Evolutionary conservation across 78 protist species (phyloP).

Genomic region (Pigoraptor vietnamica): DNA sequence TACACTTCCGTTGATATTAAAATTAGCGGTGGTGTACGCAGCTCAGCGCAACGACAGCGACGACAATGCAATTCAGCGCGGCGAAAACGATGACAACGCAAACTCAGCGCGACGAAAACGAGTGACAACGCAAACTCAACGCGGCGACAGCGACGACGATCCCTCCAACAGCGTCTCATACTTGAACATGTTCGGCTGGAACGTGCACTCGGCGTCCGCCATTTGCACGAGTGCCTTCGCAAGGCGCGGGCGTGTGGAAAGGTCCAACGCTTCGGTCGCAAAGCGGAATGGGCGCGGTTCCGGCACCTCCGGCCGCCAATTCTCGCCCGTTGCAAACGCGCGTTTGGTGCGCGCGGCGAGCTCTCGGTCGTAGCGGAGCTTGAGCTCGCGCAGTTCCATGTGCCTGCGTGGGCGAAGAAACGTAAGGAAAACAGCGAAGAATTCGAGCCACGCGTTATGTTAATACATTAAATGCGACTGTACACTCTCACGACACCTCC

Average conservation of each 20-base stretch:
- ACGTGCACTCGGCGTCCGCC: not conserved
- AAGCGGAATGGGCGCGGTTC: not conserved
- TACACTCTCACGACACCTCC: no score
- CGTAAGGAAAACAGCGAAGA: not conserved
- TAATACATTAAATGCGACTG: no score
- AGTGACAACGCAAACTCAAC: no score
- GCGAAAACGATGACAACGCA: no score
- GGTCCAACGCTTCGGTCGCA: not conserved
- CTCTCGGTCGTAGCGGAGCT: not conserved
- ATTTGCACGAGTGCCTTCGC: not conserved
- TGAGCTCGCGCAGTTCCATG: not conserved
- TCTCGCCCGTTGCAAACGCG: not conserved
- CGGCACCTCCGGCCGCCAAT: not conserved
- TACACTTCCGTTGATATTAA: no score
- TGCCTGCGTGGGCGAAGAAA: not conserved
- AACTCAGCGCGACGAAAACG: no score
- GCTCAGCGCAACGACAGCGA: no score
- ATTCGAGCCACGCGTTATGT: no score
- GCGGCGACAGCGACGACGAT: no score
- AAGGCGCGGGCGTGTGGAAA: not conserved
- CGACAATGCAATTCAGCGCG: no score
- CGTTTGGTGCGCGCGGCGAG: not conserved
- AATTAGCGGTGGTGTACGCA: no score
- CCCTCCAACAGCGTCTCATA: no score
- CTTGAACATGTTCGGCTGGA: not conserved